phyloP scores from a whole-genome alignment of 2,329 filamentous ascomycete species.

The Coniochaeta prunicola region DNA sequence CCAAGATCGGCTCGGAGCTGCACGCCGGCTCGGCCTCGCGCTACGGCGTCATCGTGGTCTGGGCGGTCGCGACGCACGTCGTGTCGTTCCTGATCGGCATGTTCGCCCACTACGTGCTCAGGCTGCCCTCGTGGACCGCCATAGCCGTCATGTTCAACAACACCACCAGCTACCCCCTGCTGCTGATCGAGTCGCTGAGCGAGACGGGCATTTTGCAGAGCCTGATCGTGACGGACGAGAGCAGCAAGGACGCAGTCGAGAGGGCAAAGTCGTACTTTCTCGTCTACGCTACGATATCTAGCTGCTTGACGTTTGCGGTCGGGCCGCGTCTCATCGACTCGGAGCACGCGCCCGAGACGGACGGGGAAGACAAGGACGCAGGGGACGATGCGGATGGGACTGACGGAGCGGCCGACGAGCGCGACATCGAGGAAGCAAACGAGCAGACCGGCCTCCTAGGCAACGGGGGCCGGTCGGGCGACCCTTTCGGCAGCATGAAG shows the following conservation, averaged over 20 bases:
- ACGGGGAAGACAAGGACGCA: slow-evolving; percentile 4
- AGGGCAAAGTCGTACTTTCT: slow-evolving; percentile 60
- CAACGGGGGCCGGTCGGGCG: slow-evolving; percentile 5
- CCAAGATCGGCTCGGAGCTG: slow-evolving; percentile 35
- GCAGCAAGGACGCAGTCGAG: slow-evolving; percentile 39
- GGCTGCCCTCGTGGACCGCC: slow-evolving; percentile 37
- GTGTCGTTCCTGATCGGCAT: slow-evolving; percentile 33
- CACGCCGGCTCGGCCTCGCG: slow-evolving; percentile 25
- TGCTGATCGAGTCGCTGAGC: slow-evolving; percentile 33
- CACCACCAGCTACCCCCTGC: slow-evolving; percentile 36
- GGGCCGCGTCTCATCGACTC: slow-evolving; percentile 51
- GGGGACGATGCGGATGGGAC: slow-evolving; percentile 15
- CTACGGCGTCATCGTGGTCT: slow-evolving; percentile 31
- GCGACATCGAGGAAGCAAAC: slow-evolving; percentile 21
- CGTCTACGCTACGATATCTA: slow-evolving; percentile 56
- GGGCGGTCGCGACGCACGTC: slow-evolving; percentile 31
- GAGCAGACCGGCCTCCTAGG: slow-evolving; percentile 44
- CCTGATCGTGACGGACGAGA: slow-evolving; percentile 34
- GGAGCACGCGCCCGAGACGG: slow-evolving; percentile 26
- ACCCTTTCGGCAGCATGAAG: slow-evolving; percentile 8
- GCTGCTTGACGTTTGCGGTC: slow-evolving; percentile 56
- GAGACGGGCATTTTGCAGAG: slow-evolving; percentile 47
- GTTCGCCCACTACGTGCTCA: slow-evolving; percentile 24
- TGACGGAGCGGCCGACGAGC: slow-evolving; percentile 12
- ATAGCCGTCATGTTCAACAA: slow-evolving; percentile 42